Percentiles rank a stretch among this genome's conserved stretches.
phyloP scores from a whole-genome alignment of 139 green algal species.

The Closterium sp. region DNA sequence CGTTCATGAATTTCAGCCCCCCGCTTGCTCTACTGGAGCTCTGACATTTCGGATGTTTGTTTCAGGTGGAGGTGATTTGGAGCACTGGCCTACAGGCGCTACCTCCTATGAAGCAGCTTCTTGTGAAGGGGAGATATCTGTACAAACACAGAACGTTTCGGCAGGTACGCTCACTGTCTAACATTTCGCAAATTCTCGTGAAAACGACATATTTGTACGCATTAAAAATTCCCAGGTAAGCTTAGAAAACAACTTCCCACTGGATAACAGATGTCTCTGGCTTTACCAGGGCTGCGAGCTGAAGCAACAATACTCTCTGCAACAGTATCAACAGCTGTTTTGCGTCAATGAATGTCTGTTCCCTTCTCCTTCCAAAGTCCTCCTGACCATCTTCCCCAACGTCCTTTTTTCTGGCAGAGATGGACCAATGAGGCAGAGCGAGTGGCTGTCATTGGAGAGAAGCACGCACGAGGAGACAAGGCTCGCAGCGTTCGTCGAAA shows the following conservation, averaged over 20 bases:
- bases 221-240: too few relatives aligned
- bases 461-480: background rate
- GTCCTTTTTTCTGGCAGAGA: background rate
- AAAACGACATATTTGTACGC: too few relatives aligned
- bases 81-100: background rate
- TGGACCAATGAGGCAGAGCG: background rate
- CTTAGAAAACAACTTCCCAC: background rate
- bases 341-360: background rate
- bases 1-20: background rate
- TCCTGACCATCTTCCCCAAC: background rate
- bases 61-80: background rate
- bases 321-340: background rate
- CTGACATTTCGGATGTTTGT: background rate
- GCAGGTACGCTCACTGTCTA: background rate
- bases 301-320: background rate
- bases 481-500: background rate
- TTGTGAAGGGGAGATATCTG: background rate
- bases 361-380: too few relatives aligned
- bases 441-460: background rate
- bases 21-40: background rate
- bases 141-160: background rate
- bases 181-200: too few relatives aligned
- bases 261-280: background rate
- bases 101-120: background rate
- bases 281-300: too few relatives aligned